A percentile compares a stretch with the other conserved stretches of the same genome.
Conservation (phyloP, 768 basidiomycete species). For the Lentinula aciculospora region DNA sequence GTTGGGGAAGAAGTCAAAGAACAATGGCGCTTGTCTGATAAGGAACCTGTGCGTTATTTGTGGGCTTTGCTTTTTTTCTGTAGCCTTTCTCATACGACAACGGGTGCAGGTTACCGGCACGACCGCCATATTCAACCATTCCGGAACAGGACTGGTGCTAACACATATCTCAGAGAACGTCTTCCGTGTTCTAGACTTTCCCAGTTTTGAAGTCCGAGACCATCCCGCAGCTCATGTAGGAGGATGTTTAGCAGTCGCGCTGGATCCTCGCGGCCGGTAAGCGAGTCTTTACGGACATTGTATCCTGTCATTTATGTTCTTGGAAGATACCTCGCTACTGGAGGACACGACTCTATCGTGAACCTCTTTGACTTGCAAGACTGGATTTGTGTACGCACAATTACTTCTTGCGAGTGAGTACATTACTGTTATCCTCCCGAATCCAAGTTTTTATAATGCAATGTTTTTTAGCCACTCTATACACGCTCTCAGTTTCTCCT, state of each 20-base stretch:
- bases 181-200: slow-evolving; percentile 66
- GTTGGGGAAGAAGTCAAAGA: slow-evolving; percentile 45
- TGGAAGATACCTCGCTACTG: slow-evolving; percentile 75
- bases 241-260: slow-evolving; percentile 69
- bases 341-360: slow-evolving; percentile 78
- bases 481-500: slow-evolving; percentile 71
- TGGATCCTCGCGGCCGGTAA: slow-evolving; percentile 76
- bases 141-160: slow-evolving; percentile 65
- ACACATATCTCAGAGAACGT: slow-evolving; percentile 60
- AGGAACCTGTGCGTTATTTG: slow-evolving; percentile 42
- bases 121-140: slow-evolving; percentile 71
- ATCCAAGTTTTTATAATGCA: slow-evolving; percentile 4
- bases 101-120: slow-evolving; percentile 44
- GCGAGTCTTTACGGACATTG: slow-evolving; percentile 8
- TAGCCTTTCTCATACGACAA: slow-evolving; percentile 12
- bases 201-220: slow-evolving; percentile 52
- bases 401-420: slow-evolving; percentile 76
- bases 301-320: no score
- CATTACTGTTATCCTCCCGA: neutral
- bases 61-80: slow-evolving; percentile 16
- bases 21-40: slow-evolving; percentile 40
- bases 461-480: slow-evolving; percentile 52
- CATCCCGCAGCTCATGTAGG: slow-evolving; percentile 73
- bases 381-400: slow-evolving; percentile 76
- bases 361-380: slow-evolving; percentile 76